Percentiles rank a stretch among this genome's conserved stretches.
Evolutionary conservation across 1,139 yeast genomes (phyloP).

Genomic region (Kluyveromyces marxianus): DNA sequence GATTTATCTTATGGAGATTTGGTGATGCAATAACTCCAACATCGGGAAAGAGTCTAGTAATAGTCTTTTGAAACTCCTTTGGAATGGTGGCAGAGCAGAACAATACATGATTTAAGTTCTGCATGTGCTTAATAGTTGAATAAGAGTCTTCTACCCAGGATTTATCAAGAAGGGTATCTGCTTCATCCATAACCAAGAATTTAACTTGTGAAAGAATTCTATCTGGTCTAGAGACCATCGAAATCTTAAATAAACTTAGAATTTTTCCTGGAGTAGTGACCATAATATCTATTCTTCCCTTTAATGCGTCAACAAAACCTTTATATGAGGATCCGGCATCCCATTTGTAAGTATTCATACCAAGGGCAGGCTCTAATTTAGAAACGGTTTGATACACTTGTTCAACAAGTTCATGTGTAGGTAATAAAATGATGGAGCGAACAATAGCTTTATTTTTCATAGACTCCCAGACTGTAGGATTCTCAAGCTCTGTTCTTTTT

Average conservation of each 20-base stretch:
- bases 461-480: slow-evolving; percentile 30
- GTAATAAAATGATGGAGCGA: slow-evolving; percentile 67
- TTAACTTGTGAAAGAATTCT: slow-evolving; percentile 40
- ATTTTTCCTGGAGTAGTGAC: slow-evolving; percentile 80
- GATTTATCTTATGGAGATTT: slow-evolving; percentile 73
- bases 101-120: slow-evolving; percentile 53
- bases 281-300: slow-evolving; percentile 60
- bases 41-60: slow-evolving; percentile 57
- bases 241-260: slow-evolving; percentile 38
- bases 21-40: slow-evolving; percentile 71
- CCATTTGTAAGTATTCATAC: slow-evolving; percentile 51
- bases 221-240: slow-evolving; percentile 42
- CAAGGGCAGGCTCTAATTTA: slow-evolving; percentile 36
- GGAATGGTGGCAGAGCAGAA: slow-evolving; percentile 92
- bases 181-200: slow-evolving; percentile 83
- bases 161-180: slow-evolving; percentile 84
- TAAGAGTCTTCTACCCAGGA: slow-evolving; percentile 71
- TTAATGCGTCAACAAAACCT: slow-evolving; percentile 42
- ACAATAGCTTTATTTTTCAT: slow-evolving; percentile 39
- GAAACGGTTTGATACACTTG: slow-evolving; percentile 59
- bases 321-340: slow-evolving; percentile 43
- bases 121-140: slow-evolving; percentile 44
- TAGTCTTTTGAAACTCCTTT: slow-evolving; percentile 57
- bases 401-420: slow-evolving; percentile 81
- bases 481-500: slow-evolving; percentile 44